Evolutionary conservation across 2,329 filamentous ascomycete species (phyloP).

Genomic region (Fusarium floridanum): DNA sequence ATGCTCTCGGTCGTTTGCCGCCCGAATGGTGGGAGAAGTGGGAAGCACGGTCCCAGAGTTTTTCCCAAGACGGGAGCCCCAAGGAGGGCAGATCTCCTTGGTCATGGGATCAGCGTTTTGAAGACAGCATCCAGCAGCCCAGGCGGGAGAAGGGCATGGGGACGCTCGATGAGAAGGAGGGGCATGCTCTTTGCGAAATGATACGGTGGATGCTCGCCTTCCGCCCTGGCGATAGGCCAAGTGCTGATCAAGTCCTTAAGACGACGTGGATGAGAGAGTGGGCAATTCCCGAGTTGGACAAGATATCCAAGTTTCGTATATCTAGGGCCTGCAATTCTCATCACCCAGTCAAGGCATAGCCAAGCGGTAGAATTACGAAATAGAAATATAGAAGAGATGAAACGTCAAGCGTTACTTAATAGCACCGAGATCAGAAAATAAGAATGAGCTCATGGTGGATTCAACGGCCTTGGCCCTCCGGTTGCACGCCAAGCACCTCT

Average conservation of each 20-base stretch:
- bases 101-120: slow-evolving; percentile 4
- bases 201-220: slow-evolving; percentile 24
- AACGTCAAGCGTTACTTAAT: not conserved
- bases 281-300: slow-evolving; percentile 3
- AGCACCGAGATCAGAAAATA: not conserved
- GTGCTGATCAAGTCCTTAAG: slow-evolving; percentile 8
- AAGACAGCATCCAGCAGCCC: slow-evolving; percentile 13
- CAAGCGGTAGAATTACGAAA: not conserved
- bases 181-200: slow-evolving; percentile 9
- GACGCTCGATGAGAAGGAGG: slow-evolving; percentile 1
- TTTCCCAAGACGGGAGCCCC: slow-evolving; percentile 12
- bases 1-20: slow-evolving; percentile 32
- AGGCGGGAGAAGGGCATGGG: slow-evolving; percentile 2
- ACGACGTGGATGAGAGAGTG: slow-evolving; percentile 13
- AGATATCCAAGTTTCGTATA: not conserved
- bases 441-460: not conserved
- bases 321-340: too few species aligned
- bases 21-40: slow-evolving; percentile 32
- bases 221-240: slow-evolving; percentile 8
- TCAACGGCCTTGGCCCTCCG: not conserved
- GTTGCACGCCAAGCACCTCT: not conserved
- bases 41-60: slow-evolving; percentile 19
- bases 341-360: too few species aligned
- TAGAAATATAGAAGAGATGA: not conserved
- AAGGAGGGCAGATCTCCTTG: not conserved